Evolutionary conservation across 768 basidiomycete species (phyloP).

Genomic region (Artomyces pyxidatus): DNA sequence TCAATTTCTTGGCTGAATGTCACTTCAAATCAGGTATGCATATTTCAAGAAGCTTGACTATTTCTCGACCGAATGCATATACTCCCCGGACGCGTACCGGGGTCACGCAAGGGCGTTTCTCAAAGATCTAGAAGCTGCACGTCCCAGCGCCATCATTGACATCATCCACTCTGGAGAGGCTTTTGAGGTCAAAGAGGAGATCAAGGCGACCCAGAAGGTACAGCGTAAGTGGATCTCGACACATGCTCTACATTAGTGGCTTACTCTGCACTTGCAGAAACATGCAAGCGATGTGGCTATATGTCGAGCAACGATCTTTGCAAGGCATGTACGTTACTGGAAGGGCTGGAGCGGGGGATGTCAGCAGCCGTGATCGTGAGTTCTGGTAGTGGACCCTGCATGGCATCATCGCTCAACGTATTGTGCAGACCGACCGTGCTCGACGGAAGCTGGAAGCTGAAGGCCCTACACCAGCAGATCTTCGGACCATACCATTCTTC

Average conservation of each 20-base stretch:
- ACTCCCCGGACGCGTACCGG: slow-evolving; percentile 96
- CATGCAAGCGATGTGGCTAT: slow-evolving; percentile 87
- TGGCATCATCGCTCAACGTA: slow-evolving; percentile 6
- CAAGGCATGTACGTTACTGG: slow-evolving; percentile 85
- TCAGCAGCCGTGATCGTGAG: slow-evolving; percentile 36
- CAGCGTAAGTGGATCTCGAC: slow-evolving; percentile 55
- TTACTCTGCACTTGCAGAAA: slow-evolving; percentile 46
- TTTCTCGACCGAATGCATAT: slow-evolving; percentile 98
- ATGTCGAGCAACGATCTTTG: slow-evolving; percentile 97
- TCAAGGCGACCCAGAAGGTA: slow-evolving; percentile 74
- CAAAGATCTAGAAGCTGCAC: slow-evolving; percentile 90
- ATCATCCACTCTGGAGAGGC: slow-evolving; percentile 96
- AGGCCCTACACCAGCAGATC: slow-evolving; percentile 53
- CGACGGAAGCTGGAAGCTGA: slow-evolving; percentile 53
- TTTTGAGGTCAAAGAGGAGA: slow-evolving; percentile 77
- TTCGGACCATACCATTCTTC: slow-evolving; percentile 74
- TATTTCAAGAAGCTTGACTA: slow-evolving; percentile 99
- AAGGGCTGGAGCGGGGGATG: slow-evolving; percentile 85
- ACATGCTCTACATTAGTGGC: not conserved
- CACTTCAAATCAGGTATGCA: slow-evolving; percentile 63
- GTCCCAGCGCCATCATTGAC: slow-evolving; percentile 94
- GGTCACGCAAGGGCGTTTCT: slow-evolving; percentile 92
- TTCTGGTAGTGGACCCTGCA: slow-evolving; percentile 11
- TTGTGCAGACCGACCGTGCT: slow-evolving; percentile 53
- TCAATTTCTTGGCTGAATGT: not conserved